Evolutionary conservation across 148 eudicot species (phyloP).

Genomic region (Chenopodium formosanum): DNA sequence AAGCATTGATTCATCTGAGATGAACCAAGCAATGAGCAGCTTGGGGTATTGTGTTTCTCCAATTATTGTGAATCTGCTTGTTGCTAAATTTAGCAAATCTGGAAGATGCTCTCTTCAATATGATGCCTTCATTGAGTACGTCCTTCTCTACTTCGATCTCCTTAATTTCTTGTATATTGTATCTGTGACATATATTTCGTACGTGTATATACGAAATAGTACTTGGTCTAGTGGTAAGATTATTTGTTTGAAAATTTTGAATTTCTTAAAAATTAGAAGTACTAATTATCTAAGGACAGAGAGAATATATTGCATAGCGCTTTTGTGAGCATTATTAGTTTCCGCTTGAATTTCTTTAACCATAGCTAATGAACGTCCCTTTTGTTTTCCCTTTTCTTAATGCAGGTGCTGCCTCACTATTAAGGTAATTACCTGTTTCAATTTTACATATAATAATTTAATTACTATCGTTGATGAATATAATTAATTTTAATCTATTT

Average conservation of each 20-base stretch:
- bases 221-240: too few relatives aligned
- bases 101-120: slow-evolving; percentile 66
- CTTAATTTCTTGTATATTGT: too few relatives aligned
- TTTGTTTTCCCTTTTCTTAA: slow-evolving; percentile 1
- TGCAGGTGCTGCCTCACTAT: slow-evolving; percentile 78
- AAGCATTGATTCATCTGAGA: slow-evolving; percentile 58
- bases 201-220: too few relatives aligned
- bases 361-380: neutral
- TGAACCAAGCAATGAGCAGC: slow-evolving; percentile 60
- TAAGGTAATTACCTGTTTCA: slow-evolving; percentile 31
- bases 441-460: too few relatives aligned
- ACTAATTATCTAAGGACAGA: too few relatives aligned
- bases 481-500: neutral
- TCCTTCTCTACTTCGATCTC: neutral
- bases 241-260: too few relatives aligned
- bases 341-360: neutral
- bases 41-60: slow-evolving; percentile 67
- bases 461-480: too few relatives aligned
- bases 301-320: too few relatives aligned
- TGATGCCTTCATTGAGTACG: slow-evolving; percentile 89
- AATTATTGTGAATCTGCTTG: slow-evolving; percentile 52
- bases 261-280: too few relatives aligned
- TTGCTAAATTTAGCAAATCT: slow-evolving; percentile 60
- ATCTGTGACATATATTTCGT: too few relatives aligned
- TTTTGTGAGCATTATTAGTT: neutral